These are phyloP conservation scores for Eucalyptus rudis DNA, from an alignment of 345 rosid species.

Conservation along the genomic window DNA sequence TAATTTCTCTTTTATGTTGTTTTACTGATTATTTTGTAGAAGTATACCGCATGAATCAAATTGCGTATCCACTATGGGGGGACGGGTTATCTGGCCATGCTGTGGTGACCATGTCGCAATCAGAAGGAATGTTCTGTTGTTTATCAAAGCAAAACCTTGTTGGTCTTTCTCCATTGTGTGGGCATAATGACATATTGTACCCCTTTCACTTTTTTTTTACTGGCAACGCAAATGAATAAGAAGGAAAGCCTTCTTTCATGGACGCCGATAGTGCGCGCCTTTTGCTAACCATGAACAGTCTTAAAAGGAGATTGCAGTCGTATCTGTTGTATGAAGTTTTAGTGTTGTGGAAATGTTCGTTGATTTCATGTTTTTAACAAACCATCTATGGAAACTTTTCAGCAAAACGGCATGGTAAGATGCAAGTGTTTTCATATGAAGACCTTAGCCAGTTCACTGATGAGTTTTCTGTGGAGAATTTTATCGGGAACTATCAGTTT, in stretches of 20 bases:
- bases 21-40: not conserved
- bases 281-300: not conserved
- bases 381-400: not conserved
- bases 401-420: not conserved
- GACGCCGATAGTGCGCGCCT: not conserved
- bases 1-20: too few relatives aligned
- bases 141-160: not conserved
- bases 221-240: too few relatives aligned
- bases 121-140: not conserved
- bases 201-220: not conserved
- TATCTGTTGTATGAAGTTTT: not conserved
- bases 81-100: not conserved
- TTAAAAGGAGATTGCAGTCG: not conserved
- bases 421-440: not conserved
- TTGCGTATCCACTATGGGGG: not conserved
- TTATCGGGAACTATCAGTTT: not conserved
- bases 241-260: not conserved
- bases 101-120: not conserved
- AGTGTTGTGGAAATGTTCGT: not conserved
- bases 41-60: too few relatives aligned
- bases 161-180: not conserved
- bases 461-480: not conserved
- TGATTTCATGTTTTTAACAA: not conserved
- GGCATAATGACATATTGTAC: not conserved
- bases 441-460: not conserved